Conservation (phyloP, 106 monocot genomes). For the Dioscorea dumetorum region DNA sequence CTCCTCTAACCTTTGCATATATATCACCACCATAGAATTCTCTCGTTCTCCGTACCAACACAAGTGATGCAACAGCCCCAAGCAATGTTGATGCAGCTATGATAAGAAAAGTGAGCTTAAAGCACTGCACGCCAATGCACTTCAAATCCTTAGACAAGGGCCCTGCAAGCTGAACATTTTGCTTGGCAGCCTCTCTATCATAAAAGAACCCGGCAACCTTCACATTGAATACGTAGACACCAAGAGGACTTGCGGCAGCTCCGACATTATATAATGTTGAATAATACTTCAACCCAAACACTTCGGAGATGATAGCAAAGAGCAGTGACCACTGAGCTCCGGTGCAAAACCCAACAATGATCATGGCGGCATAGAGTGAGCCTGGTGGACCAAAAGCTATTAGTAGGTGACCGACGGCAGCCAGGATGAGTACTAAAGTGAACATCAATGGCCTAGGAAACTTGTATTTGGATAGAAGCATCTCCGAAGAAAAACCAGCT, state of each 20-base stretch:
- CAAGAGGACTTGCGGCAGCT: conserved; percentile 56
- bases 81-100: conserved; percentile 50
- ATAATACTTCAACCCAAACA: conserved; percentile 84
- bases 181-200: conserved; percentile 53
- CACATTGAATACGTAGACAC: conserved; percentile 68
- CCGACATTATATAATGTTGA: conserved; percentile 77
- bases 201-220: conserved; percentile 53
- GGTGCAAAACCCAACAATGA: conserved; percentile 75
- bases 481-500: conserved; percentile 67
- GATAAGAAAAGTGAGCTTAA: conserved; percentile 60
- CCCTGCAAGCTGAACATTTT: background rate
- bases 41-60: conserved; percentile 59
- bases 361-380: conserved; percentile 63
- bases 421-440: conserved; percentile 39
- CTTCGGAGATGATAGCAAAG: conserved; percentile 79
- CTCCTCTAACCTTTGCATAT: conserved; percentile 53
- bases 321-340: conserved; percentile 69
- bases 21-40: conserved; percentile 70
- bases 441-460: conserved; percentile 54
- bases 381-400: conserved; percentile 60
- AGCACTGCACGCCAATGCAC: conserved; percentile 65
- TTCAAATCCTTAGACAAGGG: conserved; percentile 15
- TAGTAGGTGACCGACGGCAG: conserved; percentile 54
- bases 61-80: conserved; percentile 38
- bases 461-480: conserved; percentile 40